Evolutionary conservation across 2,329 filamentous ascomycete species (phyloP).

Genomic region (Phoma herbarum): DNA sequence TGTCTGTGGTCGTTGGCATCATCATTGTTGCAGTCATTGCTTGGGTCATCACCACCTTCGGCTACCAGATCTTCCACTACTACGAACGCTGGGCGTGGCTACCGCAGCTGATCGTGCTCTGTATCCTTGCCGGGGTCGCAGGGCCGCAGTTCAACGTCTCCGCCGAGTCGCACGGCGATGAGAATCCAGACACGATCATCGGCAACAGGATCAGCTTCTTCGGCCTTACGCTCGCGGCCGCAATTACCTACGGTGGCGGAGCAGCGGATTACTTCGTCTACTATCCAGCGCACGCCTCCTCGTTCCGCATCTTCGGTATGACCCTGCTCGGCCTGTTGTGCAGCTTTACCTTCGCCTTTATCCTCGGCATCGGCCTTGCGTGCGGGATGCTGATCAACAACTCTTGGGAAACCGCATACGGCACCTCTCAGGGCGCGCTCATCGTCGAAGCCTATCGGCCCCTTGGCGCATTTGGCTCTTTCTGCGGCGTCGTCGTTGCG

Average conservation of each 20-base stretch:
- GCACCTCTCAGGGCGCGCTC: conserved; percentile 68
- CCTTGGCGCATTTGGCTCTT: conserved; percentile 70
- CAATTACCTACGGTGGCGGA: conserved; percentile 69
- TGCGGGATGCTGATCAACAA: conserved; percentile 63
- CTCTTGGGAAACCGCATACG: conserved; percentile 66
- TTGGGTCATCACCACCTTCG: conserved; percentile 72
- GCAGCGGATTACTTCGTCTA: conserved; percentile 76
- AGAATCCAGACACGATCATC: conserved; percentile 57
- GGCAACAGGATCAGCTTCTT: conserved; percentile 74
- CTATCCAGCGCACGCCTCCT: conserved; percentile 63
- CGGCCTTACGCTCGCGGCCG: conserved; percentile 70
- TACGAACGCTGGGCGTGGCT: conserved; percentile 75
- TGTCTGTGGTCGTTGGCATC: conserved; percentile 73
- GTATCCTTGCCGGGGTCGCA: conserved; percentile 69
- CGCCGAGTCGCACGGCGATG: conserved; percentile 61
- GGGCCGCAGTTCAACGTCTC: conserved; percentile 67
- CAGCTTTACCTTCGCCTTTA: conserved; percentile 68
- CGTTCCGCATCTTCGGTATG: conserved; percentile 63
- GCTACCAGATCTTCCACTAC: conserved; percentile 72
- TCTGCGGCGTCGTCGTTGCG: conserved; percentile 71
- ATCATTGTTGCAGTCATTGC: conserved; percentile 70
- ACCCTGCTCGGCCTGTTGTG: conserved; percentile 65
- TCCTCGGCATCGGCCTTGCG: conserved; percentile 69
- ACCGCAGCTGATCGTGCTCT: conserved; percentile 68
- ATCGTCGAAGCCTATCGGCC: conserved; percentile 69